These are phyloP conservation scores for Botrytis byssoidea DNA, from an alignment of 2,329 filamentous ascomycete species.

Conservation along the genomic window DNA sequence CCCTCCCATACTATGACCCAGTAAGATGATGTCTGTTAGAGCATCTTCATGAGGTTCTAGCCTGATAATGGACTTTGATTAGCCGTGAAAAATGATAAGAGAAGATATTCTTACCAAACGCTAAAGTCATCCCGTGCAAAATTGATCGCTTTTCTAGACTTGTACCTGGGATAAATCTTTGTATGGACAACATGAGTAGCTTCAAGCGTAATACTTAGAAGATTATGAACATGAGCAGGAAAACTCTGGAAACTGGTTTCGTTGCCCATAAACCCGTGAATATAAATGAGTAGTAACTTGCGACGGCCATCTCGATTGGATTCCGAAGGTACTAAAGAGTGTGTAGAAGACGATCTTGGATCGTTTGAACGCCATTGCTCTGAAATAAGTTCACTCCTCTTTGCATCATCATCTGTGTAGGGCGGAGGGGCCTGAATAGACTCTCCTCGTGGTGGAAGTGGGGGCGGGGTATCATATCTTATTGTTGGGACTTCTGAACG, in stretches of 20 bases:
- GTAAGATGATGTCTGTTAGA: conserved; percentile 74
- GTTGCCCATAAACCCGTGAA: conserved; percentile 89
- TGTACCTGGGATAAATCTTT: conserved; percentile 81
- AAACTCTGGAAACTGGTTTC: conserved; percentile 86
- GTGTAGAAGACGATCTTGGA: conserved; percentile 39
- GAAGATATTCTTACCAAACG: conserved; percentile 53
- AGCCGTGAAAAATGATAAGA: conserved; percentile 23
- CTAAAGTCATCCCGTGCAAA: conserved; percentile 82
- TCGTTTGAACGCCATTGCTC: conserved; percentile 39
- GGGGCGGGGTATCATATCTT: conserved; percentile 27
- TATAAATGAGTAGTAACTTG: conserved; percentile 71
- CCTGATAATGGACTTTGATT: conserved; percentile 44
- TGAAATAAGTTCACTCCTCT: conserved; percentile 35
- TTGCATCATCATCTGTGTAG: conserved; percentile 34
- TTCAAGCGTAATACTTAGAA: conserved; percentile 63
- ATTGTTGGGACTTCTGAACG: conserved; percentile 18
- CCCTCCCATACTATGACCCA: conserved; percentile 90
- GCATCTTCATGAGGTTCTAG: conserved; percentile 71
- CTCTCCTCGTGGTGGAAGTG: conserved; percentile 33
- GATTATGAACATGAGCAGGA: conserved; percentile 79
- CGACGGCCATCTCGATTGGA: conserved; percentile 43
- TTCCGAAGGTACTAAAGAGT: conserved; percentile 38
- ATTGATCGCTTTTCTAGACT: conserved; percentile 68
- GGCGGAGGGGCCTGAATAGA: conserved; percentile 34
- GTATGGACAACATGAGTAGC: conserved; percentile 80